Evolutionary conservation across 2,329 filamentous ascomycete genomes (phyloP), one percentile per base, ranked within the genome.

Genomic region (Rhynchosporium secalis): DNA sequence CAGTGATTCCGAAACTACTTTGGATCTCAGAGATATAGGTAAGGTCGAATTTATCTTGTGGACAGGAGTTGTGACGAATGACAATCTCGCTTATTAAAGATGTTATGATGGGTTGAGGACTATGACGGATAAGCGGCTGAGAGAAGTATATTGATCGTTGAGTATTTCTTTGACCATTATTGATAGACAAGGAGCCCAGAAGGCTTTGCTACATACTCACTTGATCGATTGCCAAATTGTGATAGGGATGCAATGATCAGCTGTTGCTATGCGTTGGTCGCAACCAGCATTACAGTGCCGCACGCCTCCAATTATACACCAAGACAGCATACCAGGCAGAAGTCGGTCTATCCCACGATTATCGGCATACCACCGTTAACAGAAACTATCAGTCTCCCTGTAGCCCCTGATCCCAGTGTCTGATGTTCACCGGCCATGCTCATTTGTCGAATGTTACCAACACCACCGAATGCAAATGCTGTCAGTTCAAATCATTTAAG

Each of bases 381-480:
- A 52, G 31, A 51, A 6, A 7, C 20, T 26, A 47, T 20, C 20
- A 28, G n/a, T 26, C 45, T 47, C 20, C 3, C 5, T 29, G 26
- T 7, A 26, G 3, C 12, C 20, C 20, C 6, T 26, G 29, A 31
- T 26, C 31, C 49, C 20, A 40, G 51, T 54, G 61, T 57, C 56
- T 31, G 47, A 46, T 36, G 40, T 38, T 36, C 33, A 48, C 20
- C 40, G 49, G 36, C 40, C 15, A 58, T 58, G 55, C 58, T 52
- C 52, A 45, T 20, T 56, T 45, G 33, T 12, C 33, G n/a, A 38
- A 29, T 10, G 29, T 41, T 15, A 48, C 31, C 12, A 51, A 59
- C 46, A 49, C 57, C 57, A 40, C 15, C 20, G 52, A 46, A 59
- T 58, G 56, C 20, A 59, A 46, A 59, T 58, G 56, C 43, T 48